A percentile compares a stretch with the other conserved stretches of the same genome.
These are phyloP conservation scores for Boletellus deceptivus DNA, from an alignment of 1,284 basidiomycete genomes.

Conservation along the genomic window DNA sequence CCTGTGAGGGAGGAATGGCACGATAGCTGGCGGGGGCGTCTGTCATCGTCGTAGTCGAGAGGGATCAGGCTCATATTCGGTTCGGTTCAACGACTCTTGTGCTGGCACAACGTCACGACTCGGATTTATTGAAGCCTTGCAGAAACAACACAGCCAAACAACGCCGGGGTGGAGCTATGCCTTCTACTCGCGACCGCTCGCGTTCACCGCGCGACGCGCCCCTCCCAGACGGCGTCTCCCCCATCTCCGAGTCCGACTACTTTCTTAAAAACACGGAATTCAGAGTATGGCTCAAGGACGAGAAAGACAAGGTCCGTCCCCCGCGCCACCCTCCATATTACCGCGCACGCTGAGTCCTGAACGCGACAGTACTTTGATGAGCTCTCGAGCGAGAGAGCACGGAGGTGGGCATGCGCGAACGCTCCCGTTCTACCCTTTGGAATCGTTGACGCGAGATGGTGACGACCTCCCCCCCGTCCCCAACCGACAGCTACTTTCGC, in stretches of 20 bases:
- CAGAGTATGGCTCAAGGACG: constrained; percentile 72
- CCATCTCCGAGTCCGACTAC: constrained; percentile 71
- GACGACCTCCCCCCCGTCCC: neutral
- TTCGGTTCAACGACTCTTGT: neutral
- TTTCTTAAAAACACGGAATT: constrained; percentile 78
- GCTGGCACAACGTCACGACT: too few relatives aligned
- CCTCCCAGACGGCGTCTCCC: constrained; percentile 52
- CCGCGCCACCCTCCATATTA: neutral
- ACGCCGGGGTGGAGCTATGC: neutral
- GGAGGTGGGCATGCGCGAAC: constrained; percentile 50
- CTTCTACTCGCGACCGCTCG: constrained; percentile 12
- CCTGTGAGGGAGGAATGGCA: constrained; percentile 10
- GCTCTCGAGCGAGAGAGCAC: constrained; percentile 67
- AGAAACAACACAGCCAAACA: constrained; percentile 17
- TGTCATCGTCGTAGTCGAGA: too few relatives aligned
- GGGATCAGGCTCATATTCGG: neutral
- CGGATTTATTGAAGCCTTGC: neutral
- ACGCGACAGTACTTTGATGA: constrained; percentile 70
- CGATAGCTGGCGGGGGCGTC: neutral
- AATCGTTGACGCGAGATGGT: constrained; percentile 1
- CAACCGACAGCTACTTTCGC: constrained; percentile 64
- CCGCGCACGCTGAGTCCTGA: constrained; percentile 1
- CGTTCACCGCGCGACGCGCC: constrained; percentile 4
- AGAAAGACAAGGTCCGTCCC: constrained; percentile 64
- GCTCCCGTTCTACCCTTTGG: neutral